Evolutionary conservation across 768 basidiomycete species (phyloP).

Genomic region (Daedalea quercina): DNA sequence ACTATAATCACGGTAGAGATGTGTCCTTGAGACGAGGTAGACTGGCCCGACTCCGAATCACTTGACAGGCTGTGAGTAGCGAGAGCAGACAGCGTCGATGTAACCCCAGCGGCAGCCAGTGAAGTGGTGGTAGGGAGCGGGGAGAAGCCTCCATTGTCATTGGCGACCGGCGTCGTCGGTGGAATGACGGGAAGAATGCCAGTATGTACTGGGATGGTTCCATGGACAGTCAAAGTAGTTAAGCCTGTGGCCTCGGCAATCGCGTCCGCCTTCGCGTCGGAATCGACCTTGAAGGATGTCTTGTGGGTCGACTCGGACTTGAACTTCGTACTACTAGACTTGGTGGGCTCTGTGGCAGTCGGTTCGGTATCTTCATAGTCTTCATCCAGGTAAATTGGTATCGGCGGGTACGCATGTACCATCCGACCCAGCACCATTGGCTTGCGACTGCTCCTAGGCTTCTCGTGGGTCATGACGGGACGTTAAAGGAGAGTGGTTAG

Average conservation of each 20-base stretch:
- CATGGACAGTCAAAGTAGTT: conserved; percentile 22
- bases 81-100: neutral
- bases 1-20: conserved; percentile 44
- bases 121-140: conserved; percentile 14
- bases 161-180: conserved; percentile 5
- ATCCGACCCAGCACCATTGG: neutral
- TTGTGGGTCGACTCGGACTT: conserved; percentile 2
- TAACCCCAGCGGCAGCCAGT: conserved; percentile 2
- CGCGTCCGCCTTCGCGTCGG: conserved; percentile 24
- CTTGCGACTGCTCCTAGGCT: neutral
- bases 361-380: neutral
- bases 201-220: conserved; percentile 13
- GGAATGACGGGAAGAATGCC: conserved; percentile 18
- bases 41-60: conserved; percentile 3
- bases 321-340: neutral
- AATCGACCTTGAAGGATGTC: conserved; percentile 2
- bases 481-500: conserved; percentile 9
- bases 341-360: neutral
- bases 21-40: conserved; percentile 20
- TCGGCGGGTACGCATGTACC: neutral
- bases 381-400: neutral
- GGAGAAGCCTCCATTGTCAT: conserved; percentile 11
- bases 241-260: conserved; percentile 48
- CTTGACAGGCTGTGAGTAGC: conserved; percentile 1
- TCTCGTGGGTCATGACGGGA: conserved; percentile 7